Base-by-base conservation (phyloP, 441 rosid species). In the Euphorbia corollata region DNA sequence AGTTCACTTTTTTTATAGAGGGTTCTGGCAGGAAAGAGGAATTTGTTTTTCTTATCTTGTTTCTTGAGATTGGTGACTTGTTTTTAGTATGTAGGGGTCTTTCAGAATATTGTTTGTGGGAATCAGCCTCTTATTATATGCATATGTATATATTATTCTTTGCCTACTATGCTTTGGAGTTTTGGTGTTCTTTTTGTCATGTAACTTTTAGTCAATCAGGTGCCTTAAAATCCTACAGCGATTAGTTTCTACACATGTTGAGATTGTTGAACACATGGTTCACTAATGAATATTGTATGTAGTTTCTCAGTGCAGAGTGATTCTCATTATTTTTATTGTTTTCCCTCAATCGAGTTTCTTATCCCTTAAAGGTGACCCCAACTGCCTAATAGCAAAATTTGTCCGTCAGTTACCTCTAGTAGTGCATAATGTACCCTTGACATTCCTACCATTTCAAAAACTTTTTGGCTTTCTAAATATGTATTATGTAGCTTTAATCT, bases 251-350 rank as follows among this genome's bases (percentile, higher is more conserved):
- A 11, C 27, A 27, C 32, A 4, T 27, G 32, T 30, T 10, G 8
- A n/a, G 18, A n/a, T 45, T 18, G 0, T 48, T 13, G 57, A 48
- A 47, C 16, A n/a, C 63, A 6, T 59, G 30, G 20, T 59, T 34
- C 23, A 4, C 20, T 34, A 30, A 10, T 1, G 8, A 12, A 58
- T 27, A 59, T 59, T 34, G 22, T 59, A 16, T 34, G 8, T 2
- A 57, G 61, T 57, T 59, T 58, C 27, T 38, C 27, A 48, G 23
- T 59, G 65, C 60, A 0, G 27, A 61, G 30, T 51, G 43, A 61
- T 12, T 53, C 18, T 24, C 72, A 23, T 69, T 38, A 22, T 19
- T 63, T 63, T 43, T 67, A 15, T 57, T 63, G 27, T 59, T 56
- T 22, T 43, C 53, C 13, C 4, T 45, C 23, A 38, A 9, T 24